Base-by-base conservation (phyloP, 2,329 filamentous ascomycete species). In the Drechslerella dactyloides region DNA sequence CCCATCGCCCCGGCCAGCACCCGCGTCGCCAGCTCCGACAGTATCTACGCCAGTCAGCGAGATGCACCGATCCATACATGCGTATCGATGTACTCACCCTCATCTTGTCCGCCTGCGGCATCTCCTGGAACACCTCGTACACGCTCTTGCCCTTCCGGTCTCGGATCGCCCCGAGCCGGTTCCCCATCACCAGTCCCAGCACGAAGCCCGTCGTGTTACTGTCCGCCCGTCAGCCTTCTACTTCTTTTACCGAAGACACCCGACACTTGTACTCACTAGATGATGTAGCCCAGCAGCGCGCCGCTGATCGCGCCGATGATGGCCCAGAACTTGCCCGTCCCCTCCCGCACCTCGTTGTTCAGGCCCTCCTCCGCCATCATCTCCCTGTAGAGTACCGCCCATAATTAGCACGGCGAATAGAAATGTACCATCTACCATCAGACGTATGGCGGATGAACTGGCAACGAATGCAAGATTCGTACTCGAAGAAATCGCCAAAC, bases 141-240 rank as follows among this genome's bases (percentile, higher is more conserved):
- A 99, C 94, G 78, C 91, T 96, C 87, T 97, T 97, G 23, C 93
- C 93, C 81, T 88, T 91, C 35, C 89, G 87, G 81, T 99, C 94
- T 61, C 94, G 84, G 21, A 99, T 86, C 6, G 91, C 90, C 0
- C 94, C 94, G 19, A 97, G 81, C 60, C 93, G 82, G 81, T 97
- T 97, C 8, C 94, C 94, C 0, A 93, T 92, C 1, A 96, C 92
- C 1, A 91, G 91, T 1, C 94, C 94, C 0, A 93, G 93, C 30
- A 97, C 80, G 76, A 93, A 85, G 0, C 94, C 94, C 0, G 93
- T 90, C 54, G 96, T 86, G 78, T 97, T 97, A 27, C 89, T 94
- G 19, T 53, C 21, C 8, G 23, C n/a, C n/a, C n/a, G n/a, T n/a
- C n/a, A n/a, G n/a, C n/a, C n/a, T n/a, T n/a, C n/a, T n/a, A n/a